Conservation (phyloP, 495 filamentous ascomycete genomes). For the Chaetomium tenue region DNA sequence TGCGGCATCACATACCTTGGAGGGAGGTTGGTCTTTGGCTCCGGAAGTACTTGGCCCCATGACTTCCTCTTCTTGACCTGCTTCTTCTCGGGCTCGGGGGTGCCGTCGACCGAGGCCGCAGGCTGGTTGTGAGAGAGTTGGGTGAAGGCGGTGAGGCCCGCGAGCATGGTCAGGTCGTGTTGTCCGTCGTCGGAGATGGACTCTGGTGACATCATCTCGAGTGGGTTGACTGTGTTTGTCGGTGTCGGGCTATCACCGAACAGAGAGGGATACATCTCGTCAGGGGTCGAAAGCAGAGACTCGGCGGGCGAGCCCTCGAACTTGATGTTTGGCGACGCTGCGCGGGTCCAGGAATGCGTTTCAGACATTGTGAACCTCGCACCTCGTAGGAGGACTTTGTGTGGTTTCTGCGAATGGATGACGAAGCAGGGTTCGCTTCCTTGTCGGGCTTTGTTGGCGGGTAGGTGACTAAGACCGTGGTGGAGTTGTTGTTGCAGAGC, state of each 20-base stretch:
- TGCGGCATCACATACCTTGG: constrained; percentile 63
- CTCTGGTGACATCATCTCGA: constrained; percentile 50
- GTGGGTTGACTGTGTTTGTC: constrained; percentile 36
- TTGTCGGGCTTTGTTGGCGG: constrained; percentile 1
- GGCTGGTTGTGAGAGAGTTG: constrained; percentile 9
- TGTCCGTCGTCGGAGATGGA: constrained; percentile 39
- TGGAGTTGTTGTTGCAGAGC: constrained; percentile 20
- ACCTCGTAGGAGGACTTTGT: constrained; percentile 42
- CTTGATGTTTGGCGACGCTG: constrained; percentile 46
- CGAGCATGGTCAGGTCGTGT: constrained; percentile 23
- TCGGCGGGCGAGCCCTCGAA: constrained; percentile 52
- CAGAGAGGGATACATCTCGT: constrained; percentile 51
- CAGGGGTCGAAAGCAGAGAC: constrained; percentile 53
- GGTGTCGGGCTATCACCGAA: constrained; percentile 39
- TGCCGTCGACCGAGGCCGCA: constrained; percentile 25
- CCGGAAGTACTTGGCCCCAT: constrained; percentile 96
- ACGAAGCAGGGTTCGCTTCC: not conserved
- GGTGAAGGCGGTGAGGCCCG: constrained; percentile 22
- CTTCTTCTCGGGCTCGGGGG: constrained; percentile 61
- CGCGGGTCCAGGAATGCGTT: constrained; percentile 45
- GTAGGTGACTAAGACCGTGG: not conserved
- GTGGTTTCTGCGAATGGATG: constrained; percentile 20
- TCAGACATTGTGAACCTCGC: constrained; percentile 21
- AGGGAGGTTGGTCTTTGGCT: constrained; percentile 94
- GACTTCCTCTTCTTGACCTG: constrained; percentile 94